A percentile compares a stretch with the other conserved stretches of the same genome.
phyloP scores from a whole-genome alignment of 2,329 filamentous ascomycete genomes.

The Aspergillus neotritici region DNA sequence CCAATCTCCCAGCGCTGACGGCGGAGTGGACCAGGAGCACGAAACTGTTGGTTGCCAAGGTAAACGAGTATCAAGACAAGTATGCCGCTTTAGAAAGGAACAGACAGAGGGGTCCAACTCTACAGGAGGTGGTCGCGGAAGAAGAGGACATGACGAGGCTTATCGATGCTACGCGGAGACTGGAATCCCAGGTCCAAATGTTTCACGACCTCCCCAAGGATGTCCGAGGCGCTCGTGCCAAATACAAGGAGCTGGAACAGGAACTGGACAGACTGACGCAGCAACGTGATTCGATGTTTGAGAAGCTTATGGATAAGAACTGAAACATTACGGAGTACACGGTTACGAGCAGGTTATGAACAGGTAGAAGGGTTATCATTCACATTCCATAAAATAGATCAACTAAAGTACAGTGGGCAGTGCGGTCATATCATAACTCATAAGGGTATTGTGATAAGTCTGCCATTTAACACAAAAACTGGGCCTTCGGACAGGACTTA shows the following conservation, averaged over 20 bases:
- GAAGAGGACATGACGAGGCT: slow-evolving; percentile 57
- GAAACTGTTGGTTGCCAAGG: slow-evolving; percentile 59
- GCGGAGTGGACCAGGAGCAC: slow-evolving; percentile 65
- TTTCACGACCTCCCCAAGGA: slow-evolving; percentile 72
- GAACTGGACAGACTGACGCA: slow-evolving; percentile 59
- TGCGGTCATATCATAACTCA: slow-evolving; percentile 21
- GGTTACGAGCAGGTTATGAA: too few species aligned
- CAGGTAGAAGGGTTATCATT: neutral
- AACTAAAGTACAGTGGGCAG: too few species aligned
- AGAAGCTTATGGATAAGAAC: slow-evolving; percentile 56
- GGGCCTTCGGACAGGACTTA: slow-evolving; percentile 4
- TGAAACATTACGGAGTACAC: neutral
- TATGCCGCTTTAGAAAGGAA: slow-evolving; percentile 40
- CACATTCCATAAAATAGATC: neutral
- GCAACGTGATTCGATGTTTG: slow-evolving; percentile 68
- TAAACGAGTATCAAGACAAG: slow-evolving; percentile 61
- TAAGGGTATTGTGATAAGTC: slow-evolving; percentile 15
- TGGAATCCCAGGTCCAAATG: slow-evolving; percentile 59
- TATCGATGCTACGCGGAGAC: slow-evolving; percentile 56
- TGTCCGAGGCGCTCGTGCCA: slow-evolving; percentile 59
- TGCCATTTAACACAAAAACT: neutral
- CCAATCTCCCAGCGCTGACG: slow-evolving; percentile 63
- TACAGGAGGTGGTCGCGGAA: slow-evolving; percentile 51
- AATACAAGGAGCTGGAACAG: slow-evolving; percentile 61
- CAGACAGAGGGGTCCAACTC: slow-evolving; percentile 25